phyloP scores from a whole-genome alignment of 1,139 yeast genomes.

The Candida sojae region DNA sequence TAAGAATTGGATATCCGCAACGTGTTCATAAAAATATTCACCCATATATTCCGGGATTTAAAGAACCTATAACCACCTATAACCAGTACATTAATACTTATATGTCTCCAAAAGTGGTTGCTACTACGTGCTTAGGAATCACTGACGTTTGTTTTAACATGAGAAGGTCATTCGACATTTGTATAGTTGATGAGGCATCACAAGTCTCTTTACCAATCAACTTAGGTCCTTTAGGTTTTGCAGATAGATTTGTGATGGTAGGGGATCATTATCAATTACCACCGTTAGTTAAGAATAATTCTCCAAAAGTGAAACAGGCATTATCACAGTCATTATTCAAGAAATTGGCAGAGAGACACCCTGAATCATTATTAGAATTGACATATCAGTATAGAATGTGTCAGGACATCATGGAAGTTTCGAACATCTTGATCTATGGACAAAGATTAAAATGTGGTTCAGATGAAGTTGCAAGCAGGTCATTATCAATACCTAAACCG shows the following conservation, averaged over 20 bases:
- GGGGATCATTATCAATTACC: conserved; percentile 96
- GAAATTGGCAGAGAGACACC: conserved; percentile 68
- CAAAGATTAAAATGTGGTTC: conserved; percentile 79
- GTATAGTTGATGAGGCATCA: conserved; percentile 95
- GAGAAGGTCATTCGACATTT: conserved; percentile 75
- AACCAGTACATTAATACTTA: conserved; percentile 49
- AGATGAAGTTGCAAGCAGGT: conserved; percentile 58
- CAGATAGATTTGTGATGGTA: conserved; percentile 80
- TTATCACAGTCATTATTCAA: conserved; percentile 79
- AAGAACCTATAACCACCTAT: conserved; percentile 39
- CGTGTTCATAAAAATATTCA: conserved; percentile 66
- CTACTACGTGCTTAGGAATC: conserved; percentile 84
- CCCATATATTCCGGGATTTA: conserved; percentile 50
- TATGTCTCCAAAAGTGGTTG: conserved; percentile 71
- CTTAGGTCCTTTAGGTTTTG: conserved; percentile 79
- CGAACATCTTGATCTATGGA: conserved; percentile 77
- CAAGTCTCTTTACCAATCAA: conserved; percentile 91
- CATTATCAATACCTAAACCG: conserved; percentile 47
- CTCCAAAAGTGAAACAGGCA: conserved; percentile 57
- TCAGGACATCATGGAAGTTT: conserved; percentile 78
- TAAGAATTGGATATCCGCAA: conserved; percentile 58
- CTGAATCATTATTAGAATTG: conserved; percentile 70
- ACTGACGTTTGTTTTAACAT: conserved; percentile 59
- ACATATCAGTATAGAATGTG: conserved; percentile 93
- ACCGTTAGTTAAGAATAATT: conserved; percentile 71